Evolutionary conservation across 139 green algal genomes (phyloP).

Genomic region (Chlorella sp.): DNA sequence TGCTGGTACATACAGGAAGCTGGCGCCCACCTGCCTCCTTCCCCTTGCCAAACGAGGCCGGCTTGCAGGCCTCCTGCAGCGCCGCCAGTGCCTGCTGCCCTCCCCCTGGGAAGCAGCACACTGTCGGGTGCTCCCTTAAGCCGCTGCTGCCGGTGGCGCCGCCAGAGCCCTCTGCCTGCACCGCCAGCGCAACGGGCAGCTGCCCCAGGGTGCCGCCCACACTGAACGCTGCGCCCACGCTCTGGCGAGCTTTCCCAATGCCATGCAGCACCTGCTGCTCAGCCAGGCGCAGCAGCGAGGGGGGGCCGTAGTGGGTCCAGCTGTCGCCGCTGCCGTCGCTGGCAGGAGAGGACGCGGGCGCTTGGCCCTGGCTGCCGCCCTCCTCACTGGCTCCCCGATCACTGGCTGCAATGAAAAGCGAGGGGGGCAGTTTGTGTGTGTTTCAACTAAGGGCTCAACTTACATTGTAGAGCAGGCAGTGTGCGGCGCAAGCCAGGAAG

Average conservation of each 20-base stretch:
- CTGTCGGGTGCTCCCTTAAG: too few species aligned
- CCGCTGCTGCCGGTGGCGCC: not conserved
- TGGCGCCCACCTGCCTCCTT: not conserved
- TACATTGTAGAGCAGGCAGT: too few species aligned
- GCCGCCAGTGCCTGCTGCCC: not conserved
- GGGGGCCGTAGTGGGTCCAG: not conserved
- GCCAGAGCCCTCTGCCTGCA: not conserved
- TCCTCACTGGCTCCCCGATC: too few species aligned
- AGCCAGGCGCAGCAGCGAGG: not conserved
- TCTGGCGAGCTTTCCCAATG: not conserved
- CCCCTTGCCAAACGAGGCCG: constrained; percentile 1
- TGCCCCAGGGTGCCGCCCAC: constrained; percentile 1
- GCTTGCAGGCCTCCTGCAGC: not conserved
- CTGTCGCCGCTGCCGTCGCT: not conserved
- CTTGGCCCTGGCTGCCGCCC: too few species aligned
- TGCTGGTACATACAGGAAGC: too few species aligned
- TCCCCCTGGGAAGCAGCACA: not conserved
- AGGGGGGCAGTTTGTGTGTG: too few species aligned
- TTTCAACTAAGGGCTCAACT: too few species aligned
- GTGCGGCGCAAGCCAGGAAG: too few species aligned
- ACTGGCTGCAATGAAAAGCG: too few species aligned
- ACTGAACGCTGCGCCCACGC: not conserved
- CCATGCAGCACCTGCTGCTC: not conserved
- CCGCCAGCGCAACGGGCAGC: not conserved
- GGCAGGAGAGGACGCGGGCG: too few species aligned